A percentile compares a stretch with the other conserved stretches of the same genome.
Conservation (phyloP, 2,329 filamentous ascomycete species). For the Aspergillus pseudotamarii region DNA sequence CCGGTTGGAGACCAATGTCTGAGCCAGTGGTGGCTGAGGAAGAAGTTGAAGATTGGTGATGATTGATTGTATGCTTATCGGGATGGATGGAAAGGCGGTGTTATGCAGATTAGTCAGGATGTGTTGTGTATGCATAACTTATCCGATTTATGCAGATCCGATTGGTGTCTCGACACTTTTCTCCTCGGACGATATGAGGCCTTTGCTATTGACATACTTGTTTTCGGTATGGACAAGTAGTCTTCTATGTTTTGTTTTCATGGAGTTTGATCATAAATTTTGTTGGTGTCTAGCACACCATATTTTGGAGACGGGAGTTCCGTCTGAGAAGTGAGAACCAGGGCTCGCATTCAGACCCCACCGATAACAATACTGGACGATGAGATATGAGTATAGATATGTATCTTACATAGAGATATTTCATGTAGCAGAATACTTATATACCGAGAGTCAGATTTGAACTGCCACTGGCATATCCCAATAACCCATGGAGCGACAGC, state of each 20-base stretch:
- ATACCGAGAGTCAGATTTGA: background rate
- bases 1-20: background rate
- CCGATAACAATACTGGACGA: background rate
- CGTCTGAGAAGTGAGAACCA: background rate
- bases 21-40: background rate
- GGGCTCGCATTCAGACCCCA: background rate
- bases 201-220: background rate
- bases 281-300: background rate
- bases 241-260: too few relatives aligned
- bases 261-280: too few relatives aligned
- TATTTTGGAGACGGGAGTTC: background rate
- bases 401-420: background rate
- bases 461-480: background rate
- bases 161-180: background rate
- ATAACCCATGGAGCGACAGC: background rate
- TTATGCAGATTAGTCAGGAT: background rate
- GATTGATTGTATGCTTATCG: background rate
- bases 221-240: too few relatives aligned
- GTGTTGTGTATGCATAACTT: background rate
- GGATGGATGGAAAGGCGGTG: background rate
- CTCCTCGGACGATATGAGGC: background rate
- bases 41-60: background rate
- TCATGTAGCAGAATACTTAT: background rate
- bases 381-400: background rate
- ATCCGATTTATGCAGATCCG: background rate